Conservation (phyloP, 2,329 filamentous ascomycete species). For the Mollisiaceae sp. region DNA sequence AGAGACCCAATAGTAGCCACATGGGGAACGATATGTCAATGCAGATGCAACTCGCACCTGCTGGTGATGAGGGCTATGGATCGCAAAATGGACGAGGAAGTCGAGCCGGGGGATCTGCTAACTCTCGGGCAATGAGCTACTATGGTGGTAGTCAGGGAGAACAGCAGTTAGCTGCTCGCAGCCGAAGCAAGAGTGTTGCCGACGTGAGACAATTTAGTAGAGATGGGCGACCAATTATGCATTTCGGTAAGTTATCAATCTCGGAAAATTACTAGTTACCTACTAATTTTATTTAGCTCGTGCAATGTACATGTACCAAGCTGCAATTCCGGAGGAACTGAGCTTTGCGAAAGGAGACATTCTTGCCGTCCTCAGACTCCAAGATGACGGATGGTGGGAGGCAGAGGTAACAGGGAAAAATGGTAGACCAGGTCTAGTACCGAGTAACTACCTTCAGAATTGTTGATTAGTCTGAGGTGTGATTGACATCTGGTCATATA, state of each 20-base stretch:
- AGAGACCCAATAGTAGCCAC: slow-evolving; percentile 55
- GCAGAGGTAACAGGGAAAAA: slow-evolving; percentile 81
- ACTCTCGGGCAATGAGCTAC: slow-evolving; percentile 56
- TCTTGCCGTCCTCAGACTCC: slow-evolving; percentile 83
- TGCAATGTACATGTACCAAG: slow-evolving; percentile 91
- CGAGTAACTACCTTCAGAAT: slow-evolving; percentile 66
- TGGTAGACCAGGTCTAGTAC: slow-evolving; percentile 65
- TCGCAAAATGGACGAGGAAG: slow-evolving; percentile 56
- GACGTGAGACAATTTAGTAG: slow-evolving; percentile 80
- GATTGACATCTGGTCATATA: not conserved
- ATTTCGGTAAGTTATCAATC: slow-evolving; percentile 77
- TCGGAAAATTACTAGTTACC: not conserved
- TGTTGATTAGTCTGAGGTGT: slow-evolving; percentile 31
- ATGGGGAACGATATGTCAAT: slow-evolving; percentile 61
- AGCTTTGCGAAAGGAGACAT: slow-evolving; percentile 92
- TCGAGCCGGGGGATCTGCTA: slow-evolving; percentile 54
- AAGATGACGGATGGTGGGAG: slow-evolving; percentile 99
- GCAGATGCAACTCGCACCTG: slow-evolving; percentile 69
- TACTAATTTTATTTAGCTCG: slow-evolving; percentile 65
- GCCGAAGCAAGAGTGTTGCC: slow-evolving; percentile 84
- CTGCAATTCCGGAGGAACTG: slow-evolving; percentile 93
- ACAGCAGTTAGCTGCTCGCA: slow-evolving; percentile 49
- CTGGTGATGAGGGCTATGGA: slow-evolving; percentile 61
- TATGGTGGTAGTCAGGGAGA: slow-evolving; percentile 53
- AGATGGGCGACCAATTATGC: slow-evolving; percentile 85